Conservation (phyloP, 306 rosid genomes). For the Vigna unguiculata region DNA sequence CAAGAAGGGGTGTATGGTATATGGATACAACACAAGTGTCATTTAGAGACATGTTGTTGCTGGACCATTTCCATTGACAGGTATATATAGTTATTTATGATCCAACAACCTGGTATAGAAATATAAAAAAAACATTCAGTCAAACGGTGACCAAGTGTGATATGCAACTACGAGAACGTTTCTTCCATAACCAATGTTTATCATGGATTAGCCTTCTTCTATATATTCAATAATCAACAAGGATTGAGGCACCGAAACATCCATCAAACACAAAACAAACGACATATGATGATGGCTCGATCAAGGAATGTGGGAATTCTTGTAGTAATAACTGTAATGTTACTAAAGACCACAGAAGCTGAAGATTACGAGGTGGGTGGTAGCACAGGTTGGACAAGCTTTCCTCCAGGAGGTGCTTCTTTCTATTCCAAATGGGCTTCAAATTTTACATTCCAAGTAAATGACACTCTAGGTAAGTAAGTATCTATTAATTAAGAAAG, state of each 20-base stretch:
- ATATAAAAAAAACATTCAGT: neutral
- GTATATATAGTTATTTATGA: conserved; percentile 11
- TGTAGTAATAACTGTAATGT: neutral
- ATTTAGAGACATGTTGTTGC: no score
- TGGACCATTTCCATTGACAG: no score
- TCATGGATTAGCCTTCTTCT: neutral
- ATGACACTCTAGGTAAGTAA: conserved; percentile 58
- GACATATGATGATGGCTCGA: conserved; percentile 35
- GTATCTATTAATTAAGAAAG: neutral
- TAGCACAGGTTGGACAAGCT: conserved; percentile 51
- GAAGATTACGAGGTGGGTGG: conserved; percentile 50
- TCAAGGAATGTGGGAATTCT: conserved; percentile 34
- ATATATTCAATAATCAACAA: conserved; percentile 31
- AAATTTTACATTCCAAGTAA: conserved; percentile 33
- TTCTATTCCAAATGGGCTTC: conserved; percentile 57
- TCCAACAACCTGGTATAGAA: neutral
- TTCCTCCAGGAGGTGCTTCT: conserved; percentile 46
- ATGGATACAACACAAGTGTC: no score
- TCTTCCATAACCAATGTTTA: neutral
- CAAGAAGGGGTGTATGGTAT: no score
- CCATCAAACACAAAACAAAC: conserved; percentile 15
- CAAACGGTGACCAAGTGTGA: neutral
- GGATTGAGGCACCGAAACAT: conserved; percentile 1
- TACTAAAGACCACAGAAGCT: conserved; percentile 37
- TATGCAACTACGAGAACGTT: neutral